Evolutionary conservation across 345 rosid species (phyloP), one percentile per base, ranked within the genome.

Genomic region (Lagerstroemia speciosa): DNA sequence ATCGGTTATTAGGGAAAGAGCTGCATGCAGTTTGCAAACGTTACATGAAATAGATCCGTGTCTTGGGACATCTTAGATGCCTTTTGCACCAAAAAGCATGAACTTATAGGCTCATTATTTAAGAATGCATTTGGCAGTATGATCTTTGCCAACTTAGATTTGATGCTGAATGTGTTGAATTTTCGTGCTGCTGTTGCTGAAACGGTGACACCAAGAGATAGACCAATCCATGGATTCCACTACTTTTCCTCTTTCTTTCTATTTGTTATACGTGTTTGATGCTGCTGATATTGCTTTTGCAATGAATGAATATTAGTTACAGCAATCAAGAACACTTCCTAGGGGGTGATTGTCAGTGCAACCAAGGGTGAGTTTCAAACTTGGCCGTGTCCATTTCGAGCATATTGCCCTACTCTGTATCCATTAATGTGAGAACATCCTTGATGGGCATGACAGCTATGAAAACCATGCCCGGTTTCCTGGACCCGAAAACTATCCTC

Each of bases 21-120:
- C 63, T 58, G 63, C 63, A 27, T 6, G 14, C 34, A 27, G 61
- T n/a, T 30, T 58, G 63, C 10, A 27, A 30, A 58, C 3, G 27
- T 58, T 12, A 27, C 3, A 20, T 58, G 34, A 27, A 58, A 27
- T 30, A 33, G 11, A 15, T 58, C 33, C 63, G 17, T 58, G 63
- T 27, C 15, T 58, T 58, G 63, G 34, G 63, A 27, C 29, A 27
- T 58, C 34, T 27, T 30, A 27, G 63, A 27, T 30, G 34, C 63
- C 34, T 5, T 58, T 11, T 58, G 12, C 63, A 58, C 63, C 3
- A 27, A 8, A 9, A 6, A 24, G 5, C 60, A 11, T 58, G 63
- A 58, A 58, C 63, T 26, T 4, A 58, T 58, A 20, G 20, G 17
- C 55, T 48, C 63, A 58, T 58, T 58, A 58, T 58, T 58, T 58